Evolutionary conservation across 2,329 filamentous ascomycete genomes (phyloP).

Genomic region (Escovopsis weberi): DNA sequence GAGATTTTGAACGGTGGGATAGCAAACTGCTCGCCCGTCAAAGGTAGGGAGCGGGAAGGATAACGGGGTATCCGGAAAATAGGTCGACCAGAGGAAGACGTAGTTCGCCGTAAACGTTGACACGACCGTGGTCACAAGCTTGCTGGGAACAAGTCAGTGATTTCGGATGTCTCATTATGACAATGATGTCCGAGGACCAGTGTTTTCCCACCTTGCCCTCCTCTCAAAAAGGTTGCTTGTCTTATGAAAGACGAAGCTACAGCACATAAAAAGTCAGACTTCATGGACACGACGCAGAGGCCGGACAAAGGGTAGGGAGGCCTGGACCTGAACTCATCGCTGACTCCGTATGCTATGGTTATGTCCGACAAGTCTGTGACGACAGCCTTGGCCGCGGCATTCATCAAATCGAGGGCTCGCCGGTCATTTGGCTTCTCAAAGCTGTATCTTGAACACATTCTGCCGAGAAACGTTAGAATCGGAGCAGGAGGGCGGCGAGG

Average conservation of each 20-base stretch:
- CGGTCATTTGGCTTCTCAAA: constrained; percentile 91
- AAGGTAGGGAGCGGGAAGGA: constrained; percentile 72
- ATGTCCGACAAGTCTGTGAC: constrained; percentile 75
- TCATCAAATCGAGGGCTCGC: constrained; percentile 85
- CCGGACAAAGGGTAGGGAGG: too few species aligned
- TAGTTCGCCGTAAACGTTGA: constrained; percentile 93
- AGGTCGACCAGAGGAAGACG: constrained; percentile 61
- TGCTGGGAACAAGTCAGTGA: constrained; percentile 36
- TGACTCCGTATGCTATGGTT: constrained; percentile 79
- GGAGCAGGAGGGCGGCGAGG: too few species aligned
- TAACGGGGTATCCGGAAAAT: constrained; percentile 59
- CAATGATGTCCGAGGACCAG: background rate
- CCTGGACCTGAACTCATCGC: constrained; percentile 72
- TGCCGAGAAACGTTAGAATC: constrained; percentile 19
- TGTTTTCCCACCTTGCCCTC: constrained; percentile 49
- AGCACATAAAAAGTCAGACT: constrained; percentile 2
- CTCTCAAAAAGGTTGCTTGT: constrained; percentile 72
- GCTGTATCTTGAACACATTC: constrained; percentile 66
- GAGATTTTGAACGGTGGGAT: constrained; percentile 68
- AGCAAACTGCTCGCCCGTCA: constrained; percentile 81
- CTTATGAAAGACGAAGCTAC: constrained; percentile 79
- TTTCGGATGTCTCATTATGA: background rate
- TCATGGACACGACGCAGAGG: too few species aligned
- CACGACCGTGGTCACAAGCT: constrained; percentile 79
- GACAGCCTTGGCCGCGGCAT: constrained; percentile 73